Base-by-base conservation (phyloP, 805 yeast genomes). In the Yamadazyma ubonensis region DNA sequence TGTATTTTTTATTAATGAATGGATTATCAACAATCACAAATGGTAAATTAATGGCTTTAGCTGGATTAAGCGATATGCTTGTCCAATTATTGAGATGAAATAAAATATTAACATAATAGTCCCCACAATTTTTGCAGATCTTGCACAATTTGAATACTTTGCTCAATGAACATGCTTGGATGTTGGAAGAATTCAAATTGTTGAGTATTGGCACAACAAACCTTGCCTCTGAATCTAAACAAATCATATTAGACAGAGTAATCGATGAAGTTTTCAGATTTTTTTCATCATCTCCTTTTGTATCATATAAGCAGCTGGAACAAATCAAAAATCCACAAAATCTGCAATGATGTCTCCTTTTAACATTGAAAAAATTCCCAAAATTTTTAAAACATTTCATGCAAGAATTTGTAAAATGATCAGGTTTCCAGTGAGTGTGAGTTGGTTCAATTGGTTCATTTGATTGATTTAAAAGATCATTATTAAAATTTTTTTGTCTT, bases 361-460 rank as follows among this genome's bases (percentile, higher is more conserved):
- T 53, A 12, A 67, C 49, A 15, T 63, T 63, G 32, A 45, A 49
- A 45, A 62, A 59, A 17, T 30, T 40, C 8, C 43, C 43, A 43
- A 68, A 67, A 7, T 51, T 50, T 23, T 55, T 57, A 42, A 67
- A 64, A 43, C 74, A 68, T 42, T 59, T 59, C 65, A 63, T 57
- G 54, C 82, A 77, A 36, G 59, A 58, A 38, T 53, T 46, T n/a
- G 70, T 54, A 38, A 53, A 55, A 32, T 49, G 51, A 53, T 76
- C 70, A 15, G 76, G 71, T 44, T 68, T 68, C 82, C 82, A 77
- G 53, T 75, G 80, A 10, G 56, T 53, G 38, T 70, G 78, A 7
- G 76, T 70, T 11, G 81, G 80, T 47, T 74, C 79, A 32, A 41
- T 20, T 12, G 42, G 42, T 23, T 39, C 42, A 3, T 23, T 20